Conservation (phyloP, 805 yeast genomes). For the Jamesozyma hellenica region DNA sequence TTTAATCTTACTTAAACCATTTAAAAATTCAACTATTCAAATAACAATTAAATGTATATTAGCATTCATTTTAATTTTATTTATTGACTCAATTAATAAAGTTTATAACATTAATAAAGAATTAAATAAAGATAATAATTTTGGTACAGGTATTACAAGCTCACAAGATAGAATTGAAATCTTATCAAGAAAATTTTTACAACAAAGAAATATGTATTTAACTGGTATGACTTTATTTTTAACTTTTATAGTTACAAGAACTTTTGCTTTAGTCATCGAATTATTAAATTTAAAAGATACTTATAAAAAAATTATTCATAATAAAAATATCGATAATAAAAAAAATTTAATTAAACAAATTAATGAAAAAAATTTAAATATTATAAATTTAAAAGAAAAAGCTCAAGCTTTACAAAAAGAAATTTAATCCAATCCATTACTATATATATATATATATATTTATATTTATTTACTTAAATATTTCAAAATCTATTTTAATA, state of each 20-base stretch:
- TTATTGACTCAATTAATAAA: conserved; percentile 81
- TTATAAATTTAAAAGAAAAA: conserved; percentile 62
- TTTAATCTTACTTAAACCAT: conserved; percentile 53
- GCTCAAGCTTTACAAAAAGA: conserved; percentile 61
- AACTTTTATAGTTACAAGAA: conserved; percentile 75
- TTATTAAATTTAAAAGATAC: conserved; percentile 54
- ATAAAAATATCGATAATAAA: background rate
- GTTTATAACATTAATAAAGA: conserved; percentile 62
- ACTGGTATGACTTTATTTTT: conserved; percentile 92
- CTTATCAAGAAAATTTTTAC: conserved; percentile 84
- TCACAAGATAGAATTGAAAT: conserved; percentile 64
- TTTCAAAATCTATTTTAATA: conserved; percentile 18
- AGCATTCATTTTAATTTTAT: conserved; percentile 73
- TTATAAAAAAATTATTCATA: conserved; percentile 22
- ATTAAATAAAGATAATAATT: conserved; percentile 19
- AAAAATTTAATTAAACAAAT: conserved; percentile 41
- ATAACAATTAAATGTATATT: conserved; percentile 72
- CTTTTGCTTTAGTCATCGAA: conserved; percentile 71
- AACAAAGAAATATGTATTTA: conserved; percentile 91
- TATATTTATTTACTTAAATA: conserved; percentile 2
- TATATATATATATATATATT: conserved; percentile 1
- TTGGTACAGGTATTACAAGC: background rate
- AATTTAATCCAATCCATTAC: conserved; percentile 10
- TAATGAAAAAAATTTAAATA: conserved; percentile 51
- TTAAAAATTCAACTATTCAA: conserved; percentile 59